A percentile compares a stretch with the other conserved stretches of the same genome.
Conservation (phyloP, 2,329 filamentous ascomycete species). For the Metarhizium sp. region DNA sequence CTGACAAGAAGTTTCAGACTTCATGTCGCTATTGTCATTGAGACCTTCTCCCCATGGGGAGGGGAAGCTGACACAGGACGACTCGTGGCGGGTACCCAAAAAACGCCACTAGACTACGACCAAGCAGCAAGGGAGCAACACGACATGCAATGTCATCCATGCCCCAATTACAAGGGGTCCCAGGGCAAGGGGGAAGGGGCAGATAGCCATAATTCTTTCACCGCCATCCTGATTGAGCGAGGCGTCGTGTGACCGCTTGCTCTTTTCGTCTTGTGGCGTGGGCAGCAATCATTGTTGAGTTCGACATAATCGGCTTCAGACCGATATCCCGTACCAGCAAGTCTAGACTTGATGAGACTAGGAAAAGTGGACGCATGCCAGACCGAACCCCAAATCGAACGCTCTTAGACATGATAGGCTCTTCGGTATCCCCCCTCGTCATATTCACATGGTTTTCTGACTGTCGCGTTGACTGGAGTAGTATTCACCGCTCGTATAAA, state of each 20-base stretch:
- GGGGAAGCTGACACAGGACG: too few species aligned
- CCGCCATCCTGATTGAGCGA: conserved; percentile 3
- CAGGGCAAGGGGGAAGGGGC: background rate
- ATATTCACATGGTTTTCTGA: background rate
- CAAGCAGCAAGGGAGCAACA: too few species aligned
- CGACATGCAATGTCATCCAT: too few species aligned
- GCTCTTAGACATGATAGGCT: background rate
- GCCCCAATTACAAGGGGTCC: too few species aligned
- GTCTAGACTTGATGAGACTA: background rate
- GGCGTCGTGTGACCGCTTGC: conserved; percentile 2
- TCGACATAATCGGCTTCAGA: background rate
- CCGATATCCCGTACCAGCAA: background rate
- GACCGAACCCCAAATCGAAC: background rate
- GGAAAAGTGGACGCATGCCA: background rate
- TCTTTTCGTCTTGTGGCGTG: background rate
- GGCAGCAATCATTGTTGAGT: background rate
- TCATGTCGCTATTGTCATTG: too few species aligned
- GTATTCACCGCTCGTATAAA: background rate
- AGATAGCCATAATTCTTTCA: background rate
- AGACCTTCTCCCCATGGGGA: too few species aligned
- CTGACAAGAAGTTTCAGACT: too few species aligned
- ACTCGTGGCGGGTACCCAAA: too few species aligned
- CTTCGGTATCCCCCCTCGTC: background rate
- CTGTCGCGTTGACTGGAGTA: background rate
- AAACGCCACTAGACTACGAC: too few species aligned